Evolutionary conservation across 2,329 filamentous ascomycete species (phyloP), one percentile per base, ranked within the genome.

Genomic region (Penicillium sp.): DNA sequence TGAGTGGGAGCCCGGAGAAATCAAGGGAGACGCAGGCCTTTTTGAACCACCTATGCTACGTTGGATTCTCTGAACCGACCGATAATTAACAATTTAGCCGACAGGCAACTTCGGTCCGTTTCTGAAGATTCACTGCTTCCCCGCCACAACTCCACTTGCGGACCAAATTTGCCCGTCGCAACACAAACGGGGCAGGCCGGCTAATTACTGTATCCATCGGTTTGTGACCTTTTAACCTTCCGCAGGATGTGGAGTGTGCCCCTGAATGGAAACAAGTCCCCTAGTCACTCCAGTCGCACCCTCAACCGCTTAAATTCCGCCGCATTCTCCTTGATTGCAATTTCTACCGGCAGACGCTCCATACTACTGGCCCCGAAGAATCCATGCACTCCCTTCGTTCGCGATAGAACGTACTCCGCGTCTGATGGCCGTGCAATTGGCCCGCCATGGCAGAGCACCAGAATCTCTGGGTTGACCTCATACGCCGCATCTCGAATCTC

Each of bases 361-460:
- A 90, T 88, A 55, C 84, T 74, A 62, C 86, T 89, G 11, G 88
- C 88, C 0, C 88, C 88, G 67, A 86, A 90, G 72, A 91, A 90
- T 0, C 88, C 88, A 75, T 90, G 87, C n/a, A 90, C 77, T 0
- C 87, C 88, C 41, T 79, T 82, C 0, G 86, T 88, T 64, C 82
- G 76, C 22, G 78, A 78, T 34, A 90, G 77, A 10, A 90, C 83
- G 69, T 85, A 89, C 63, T 83, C 77, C 0, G 88, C 88, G 71
- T 90, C 87, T 49, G 84, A 76, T 0, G 86, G 86, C 54, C 80
- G 80, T 3, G 87, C 86, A 63, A 91, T 88, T 0, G 88, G 88
- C 0, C 88, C 88, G 0, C 88, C 88, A 69, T 90, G 88, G 62
- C 88, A 90, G n/a, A 90, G 70, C 17, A 90, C 83, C 53, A 90